Evolutionary conservation across 768 basidiomycete species (phyloP).

Genomic region (Psilocybe sp.): DNA sequence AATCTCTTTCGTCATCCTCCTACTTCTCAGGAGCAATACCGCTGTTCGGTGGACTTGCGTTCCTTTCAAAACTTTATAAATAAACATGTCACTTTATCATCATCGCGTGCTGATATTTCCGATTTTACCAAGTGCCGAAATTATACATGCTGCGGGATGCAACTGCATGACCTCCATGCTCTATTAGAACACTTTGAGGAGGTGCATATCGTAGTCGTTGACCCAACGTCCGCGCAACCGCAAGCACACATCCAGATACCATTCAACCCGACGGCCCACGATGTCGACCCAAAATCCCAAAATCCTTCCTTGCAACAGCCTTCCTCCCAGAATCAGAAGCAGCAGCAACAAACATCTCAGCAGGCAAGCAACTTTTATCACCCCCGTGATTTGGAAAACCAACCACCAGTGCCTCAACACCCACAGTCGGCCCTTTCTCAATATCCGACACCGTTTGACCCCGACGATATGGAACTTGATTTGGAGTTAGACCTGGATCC

Average conservation of each 20-base stretch:
- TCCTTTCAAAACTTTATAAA: too few relatives aligned
- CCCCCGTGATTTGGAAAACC: conserved; percentile 14
- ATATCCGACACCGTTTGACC: conserved; percentile 53
- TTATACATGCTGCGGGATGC: conserved; percentile 86
- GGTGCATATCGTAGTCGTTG: conserved; percentile 76
- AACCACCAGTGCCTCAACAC: conserved; percentile 20
- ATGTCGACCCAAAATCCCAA: conserved; percentile 20
- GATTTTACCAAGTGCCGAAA: conserved; percentile 62
- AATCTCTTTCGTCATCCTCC: too few relatives aligned
- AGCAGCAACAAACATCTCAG: conserved; percentile 13
- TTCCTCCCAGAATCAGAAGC: conserved; percentile 18
- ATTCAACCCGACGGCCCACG: conserved; percentile 39
- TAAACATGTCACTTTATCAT: too few relatives aligned
- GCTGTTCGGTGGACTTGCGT: too few relatives aligned
- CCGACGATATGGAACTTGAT: conserved; percentile 83
- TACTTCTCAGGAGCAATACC: too few relatives aligned
- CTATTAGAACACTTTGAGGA: conserved; percentile 93
- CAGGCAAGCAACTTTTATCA: conserved; percentile 9
- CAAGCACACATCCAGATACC: conserved; percentile 43
- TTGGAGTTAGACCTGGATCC: conserved; percentile 46
- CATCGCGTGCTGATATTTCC: too few relatives aligned
- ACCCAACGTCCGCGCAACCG: conserved; percentile 32
- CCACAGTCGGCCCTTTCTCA: conserved; percentile 26
- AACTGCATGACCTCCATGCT: conserved; percentile 51
- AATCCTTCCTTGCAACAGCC: conserved; percentile 18